Evolutionary conservation across 768 basidiomycete species (phyloP), one percentile per base, ranked within the genome.

Genomic region (Coprinopsis cinerea): DNA sequence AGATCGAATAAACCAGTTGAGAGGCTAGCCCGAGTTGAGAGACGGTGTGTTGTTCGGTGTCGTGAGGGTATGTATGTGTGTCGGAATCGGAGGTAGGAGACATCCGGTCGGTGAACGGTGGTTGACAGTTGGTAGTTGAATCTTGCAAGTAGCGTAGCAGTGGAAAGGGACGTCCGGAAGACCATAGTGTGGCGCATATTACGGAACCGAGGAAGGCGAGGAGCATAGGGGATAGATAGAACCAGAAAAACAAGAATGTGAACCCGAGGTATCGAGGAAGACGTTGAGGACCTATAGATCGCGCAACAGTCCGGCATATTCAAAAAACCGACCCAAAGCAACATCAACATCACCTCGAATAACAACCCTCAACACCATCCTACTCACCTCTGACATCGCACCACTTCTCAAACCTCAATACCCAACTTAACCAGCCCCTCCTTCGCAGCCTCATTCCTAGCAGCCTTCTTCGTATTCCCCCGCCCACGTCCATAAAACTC

Each of bases 381-480:
- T 15, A 32, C 30, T 15, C 30, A 32, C 30, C 30, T 9, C 7
- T 32, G 30, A 32, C 7, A 32, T 32, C 30, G 9, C 30, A 7
- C 30, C 30, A 32, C 34, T 23, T 10, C 44, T 27, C 15, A 52
- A 18, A 52, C 44, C 18, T 67, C 53, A 41, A 86, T 71, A 1
- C 80, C 83, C 62, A 90, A 55, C 49, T 66, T 74, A 59, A 69
- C 63, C 53, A 90, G 70, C 2, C 85, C 88, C 55, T 80, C 70
- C 63, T 87, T 89, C 25, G 88, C 88, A 3, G 88, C 88, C 60
- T 88, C 88, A 59, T 89, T 88, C 60, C 83, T 74, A 1, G 88
- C 88, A 1, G 78, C 76, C 62, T 83, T 87, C 75, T 91, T 92
- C 35, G 85, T 89, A 55, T 75, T 78, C 9, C 86, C 88, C 48